These are phyloP conservation scores for Termitomyces eurrhizus DNA, from an alignment of 768 basidiomycete genomes.

Conservation along the genomic window DNA sequence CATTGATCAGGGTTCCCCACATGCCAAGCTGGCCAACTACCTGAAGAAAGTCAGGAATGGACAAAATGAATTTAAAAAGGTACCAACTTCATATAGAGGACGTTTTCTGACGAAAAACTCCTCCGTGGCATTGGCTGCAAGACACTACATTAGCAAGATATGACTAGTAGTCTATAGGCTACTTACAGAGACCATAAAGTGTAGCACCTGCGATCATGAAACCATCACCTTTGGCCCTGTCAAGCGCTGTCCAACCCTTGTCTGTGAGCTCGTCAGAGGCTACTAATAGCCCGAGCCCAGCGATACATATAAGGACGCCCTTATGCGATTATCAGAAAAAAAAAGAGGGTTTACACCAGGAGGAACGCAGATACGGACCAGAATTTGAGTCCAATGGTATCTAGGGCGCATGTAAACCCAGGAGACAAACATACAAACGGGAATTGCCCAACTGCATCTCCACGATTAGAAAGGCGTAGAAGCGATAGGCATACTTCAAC, in stretches of 20 bases:
- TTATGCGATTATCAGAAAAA: slow-evolving; percentile 28
- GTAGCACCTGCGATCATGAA: slow-evolving; percentile 88
- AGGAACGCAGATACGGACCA: slow-evolving; percentile 38
- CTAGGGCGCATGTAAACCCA: slow-evolving; percentile 78
- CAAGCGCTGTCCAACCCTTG: slow-evolving; percentile 66
- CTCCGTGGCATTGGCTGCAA: slow-evolving; percentile 79
- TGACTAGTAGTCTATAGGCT: background rate
- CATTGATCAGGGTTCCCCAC: slow-evolving; percentile 79
- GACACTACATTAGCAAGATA: background rate
- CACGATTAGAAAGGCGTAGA: slow-evolving; percentile 2
- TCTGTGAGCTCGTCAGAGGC: slow-evolving; percentile 72
- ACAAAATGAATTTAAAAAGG: background rate
- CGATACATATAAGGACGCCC: slow-evolving; percentile 73
- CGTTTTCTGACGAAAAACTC: slow-evolving; percentile 79
- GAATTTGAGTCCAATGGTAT: slow-evolving; percentile 81
- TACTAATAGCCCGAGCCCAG: slow-evolving; percentile 77
- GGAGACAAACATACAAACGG: slow-evolving; percentile 78
- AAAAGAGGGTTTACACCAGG: background rate
- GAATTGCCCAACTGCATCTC: slow-evolving; percentile 74
- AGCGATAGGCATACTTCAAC: slow-evolving; percentile 15
- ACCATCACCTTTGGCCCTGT: slow-evolving; percentile 72
- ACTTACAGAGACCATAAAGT: slow-evolving; percentile 81
- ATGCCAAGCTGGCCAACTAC: slow-evolving; percentile 85
- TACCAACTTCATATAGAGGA: slow-evolving; percentile 69
- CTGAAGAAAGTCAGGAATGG: slow-evolving; percentile 20